Percentiles rank a stretch among this genome's conserved stretches.
phyloP scores from a whole-genome alignment of 2,329 filamentous ascomycete species.

The Ophiostoma triangulosporum region DNA sequence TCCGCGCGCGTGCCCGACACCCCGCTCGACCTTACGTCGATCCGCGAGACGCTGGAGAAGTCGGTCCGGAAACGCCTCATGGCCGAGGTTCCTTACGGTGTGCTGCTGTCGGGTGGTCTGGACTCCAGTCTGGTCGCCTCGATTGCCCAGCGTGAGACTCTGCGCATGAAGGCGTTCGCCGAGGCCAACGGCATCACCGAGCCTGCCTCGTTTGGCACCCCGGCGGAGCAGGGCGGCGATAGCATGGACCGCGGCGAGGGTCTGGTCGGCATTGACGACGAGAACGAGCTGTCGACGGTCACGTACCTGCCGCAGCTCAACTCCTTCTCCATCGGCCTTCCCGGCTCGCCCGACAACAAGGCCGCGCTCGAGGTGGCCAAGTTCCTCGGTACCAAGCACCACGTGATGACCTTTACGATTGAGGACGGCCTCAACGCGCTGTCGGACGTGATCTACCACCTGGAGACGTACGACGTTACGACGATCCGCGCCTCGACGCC shows the following conservation, averaged over 20 bases:
- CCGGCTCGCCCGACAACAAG: constrained; percentile 80
- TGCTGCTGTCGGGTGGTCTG: constrained; percentile 84
- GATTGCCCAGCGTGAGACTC: constrained; percentile 86
- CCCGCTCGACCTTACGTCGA: constrained; percentile 69
- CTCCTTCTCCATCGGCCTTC: constrained; percentile 96
- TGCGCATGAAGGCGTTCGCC: constrained; percentile 57
- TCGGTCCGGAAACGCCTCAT: constrained; percentile 93
- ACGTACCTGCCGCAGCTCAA: constrained; percentile 90
- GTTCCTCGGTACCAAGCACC: constrained; percentile 94
- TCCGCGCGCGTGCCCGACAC: constrained; percentile 61
- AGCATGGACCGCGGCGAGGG: constrained; percentile 51
- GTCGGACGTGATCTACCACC: constrained; percentile 93
- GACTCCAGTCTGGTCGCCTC: constrained; percentile 92
- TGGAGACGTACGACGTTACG: constrained; percentile 96
- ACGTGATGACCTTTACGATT: constrained; percentile 96
- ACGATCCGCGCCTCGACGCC: constrained; percentile 96
- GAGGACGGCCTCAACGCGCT: constrained; percentile 95
- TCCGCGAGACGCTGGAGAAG: constrained; percentile 74
- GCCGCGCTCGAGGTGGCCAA: constrained; percentile 88
- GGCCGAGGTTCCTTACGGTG: constrained; percentile 97
- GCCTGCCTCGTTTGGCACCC: constrained; percentile 31
- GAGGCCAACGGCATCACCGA: constrained; percentile 31
- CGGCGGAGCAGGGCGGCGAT: constrained; percentile 24
- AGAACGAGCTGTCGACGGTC: constrained; percentile 76
- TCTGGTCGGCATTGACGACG: constrained; percentile 87